Base-by-base conservation (phyloP, 176 grass and related monocot species). In the Carex littledalei region DNA sequence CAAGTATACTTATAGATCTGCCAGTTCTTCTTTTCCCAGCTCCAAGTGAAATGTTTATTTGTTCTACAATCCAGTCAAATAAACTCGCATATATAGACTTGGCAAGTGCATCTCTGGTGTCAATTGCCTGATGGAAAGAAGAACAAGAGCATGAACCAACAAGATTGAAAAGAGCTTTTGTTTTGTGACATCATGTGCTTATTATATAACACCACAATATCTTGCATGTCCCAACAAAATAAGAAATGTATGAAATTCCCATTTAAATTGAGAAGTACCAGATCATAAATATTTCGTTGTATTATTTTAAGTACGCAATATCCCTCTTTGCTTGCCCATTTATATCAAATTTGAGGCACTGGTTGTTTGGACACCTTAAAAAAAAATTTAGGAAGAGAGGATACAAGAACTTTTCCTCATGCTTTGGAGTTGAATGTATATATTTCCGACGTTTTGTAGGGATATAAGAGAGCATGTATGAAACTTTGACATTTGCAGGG, bases 1-100 rank as follows among this genome's bases (percentile, higher is more conserved):
- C 96, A 84, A 99, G 93, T 89, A 99, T 99, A 85, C 91, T 94
- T 78, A 99, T 99, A 35, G 96, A 99, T 95, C 93, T 92, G 74
- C 93, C 93, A 68, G 90, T 94, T 84, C 86, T 91, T 76, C 91
- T 88, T 82, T 99, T 95, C 63, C 93, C 90, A 72, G 93, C 88
- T 67, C 89, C 91, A 85, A 99, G 91, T 86, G 96, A 95, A 55
- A 85, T 99, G 80, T 99, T 99, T 79, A 99, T 94, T 94, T 99
- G 96, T 85, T 94, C 96, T 54, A 95, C 91, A 83, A 99, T 87
- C 93, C 91, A 95, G 84, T 94, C 93, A 89, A 99, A 99, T 74
- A 99, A 87, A 81, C 93, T 95, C 13, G 96, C 93, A 90, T 99
- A 99, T 18, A 95, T 82, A 22, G 96, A 93, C 86, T 99, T 99